phyloP scores from a whole-genome alignment of 1,284 basidiomycete genomes.

The Wolfiporia cocos region DNA sequence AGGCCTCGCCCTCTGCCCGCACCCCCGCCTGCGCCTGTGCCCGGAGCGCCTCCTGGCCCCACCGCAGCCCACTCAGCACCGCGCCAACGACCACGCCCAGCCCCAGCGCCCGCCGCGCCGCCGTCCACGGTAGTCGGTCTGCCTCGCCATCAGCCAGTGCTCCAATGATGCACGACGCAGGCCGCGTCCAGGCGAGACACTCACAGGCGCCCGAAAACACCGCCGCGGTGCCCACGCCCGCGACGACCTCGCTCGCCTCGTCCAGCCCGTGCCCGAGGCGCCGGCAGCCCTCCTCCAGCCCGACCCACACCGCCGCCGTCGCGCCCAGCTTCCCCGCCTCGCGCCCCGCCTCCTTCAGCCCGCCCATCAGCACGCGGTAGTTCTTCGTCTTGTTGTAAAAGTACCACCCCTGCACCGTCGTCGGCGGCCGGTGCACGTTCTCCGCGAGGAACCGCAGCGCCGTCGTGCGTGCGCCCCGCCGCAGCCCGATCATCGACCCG shows the following conservation, averaged over 20 bases:
- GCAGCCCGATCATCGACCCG: slow-evolving; percentile 62
- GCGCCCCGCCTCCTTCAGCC: slow-evolving; percentile 56
- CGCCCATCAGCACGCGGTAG: slow-evolving; percentile 72
- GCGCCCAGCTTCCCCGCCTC: slow-evolving; percentile 53
- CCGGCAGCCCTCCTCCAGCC: slow-evolving; percentile 56
- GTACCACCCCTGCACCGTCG: slow-evolving; percentile 83
- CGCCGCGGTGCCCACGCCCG: slow-evolving; percentile 56
- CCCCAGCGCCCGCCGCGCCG: slow-evolving; percentile 39
- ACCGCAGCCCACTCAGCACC: slow-evolving; percentile 45
- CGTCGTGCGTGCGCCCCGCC: slow-evolving; percentile 58
- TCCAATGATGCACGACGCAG: neutral
- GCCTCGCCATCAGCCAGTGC: slow-evolving; percentile 10
- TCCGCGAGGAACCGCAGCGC: slow-evolving; percentile 46
- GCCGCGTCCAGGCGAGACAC: slow-evolving; percentile 25
- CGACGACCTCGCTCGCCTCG: slow-evolving; percentile 51
- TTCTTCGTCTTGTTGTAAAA: slow-evolving; percentile 92
- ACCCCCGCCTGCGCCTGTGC: slow-evolving; percentile 12
- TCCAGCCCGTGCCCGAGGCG: slow-evolving; percentile 37
- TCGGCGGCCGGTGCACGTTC: slow-evolving; percentile 70
- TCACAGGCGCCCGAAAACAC: slow-evolving; percentile 60
- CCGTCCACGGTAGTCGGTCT: slow-evolving; percentile 59
- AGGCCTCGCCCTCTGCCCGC: too few relatives aligned
- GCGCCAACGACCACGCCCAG: slow-evolving; percentile 51
- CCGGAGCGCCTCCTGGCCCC: slow-evolving; percentile 34
- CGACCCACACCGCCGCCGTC: slow-evolving; percentile 58